These are phyloP conservation scores for Pyrrhoderma noxium DNA, from an alignment of 1,284 basidiomycete genomes.

Conservation along the genomic window DNA sequence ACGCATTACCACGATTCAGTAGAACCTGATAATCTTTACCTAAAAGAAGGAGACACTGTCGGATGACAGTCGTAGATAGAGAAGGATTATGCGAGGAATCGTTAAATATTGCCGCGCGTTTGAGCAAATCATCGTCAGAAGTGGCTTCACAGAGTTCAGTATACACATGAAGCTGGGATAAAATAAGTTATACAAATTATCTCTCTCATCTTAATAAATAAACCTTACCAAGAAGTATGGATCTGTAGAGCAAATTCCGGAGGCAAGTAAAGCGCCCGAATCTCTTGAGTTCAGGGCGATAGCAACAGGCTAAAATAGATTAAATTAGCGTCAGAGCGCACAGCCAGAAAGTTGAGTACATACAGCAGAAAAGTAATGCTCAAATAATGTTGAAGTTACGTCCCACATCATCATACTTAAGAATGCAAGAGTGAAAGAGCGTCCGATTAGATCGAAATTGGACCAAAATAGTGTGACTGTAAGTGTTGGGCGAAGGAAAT, in stretches of 20 bases:
- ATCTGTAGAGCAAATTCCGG: conserved; percentile 22
- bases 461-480: conserved; percentile 41
- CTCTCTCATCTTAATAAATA: not conserved
- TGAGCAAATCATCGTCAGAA: conserved; percentile 31
- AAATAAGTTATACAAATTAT: not conserved
- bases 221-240: conserved; percentile 26
- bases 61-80: conserved; percentile 54
- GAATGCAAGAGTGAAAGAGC: conserved; percentile 43
- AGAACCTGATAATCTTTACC: conserved; percentile 60
- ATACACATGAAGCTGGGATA: conserved; percentile 26
- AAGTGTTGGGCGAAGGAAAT: conserved; percentile 54
- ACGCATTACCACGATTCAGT: conserved; percentile 42
- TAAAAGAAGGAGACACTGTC: conserved; percentile 52
- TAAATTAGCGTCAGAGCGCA: not conserved
- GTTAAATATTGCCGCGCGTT: conserved; percentile 53
- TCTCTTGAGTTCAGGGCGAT: conserved; percentile 6
- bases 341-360: conserved; percentile 9
- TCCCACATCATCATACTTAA: conserved; percentile 54
- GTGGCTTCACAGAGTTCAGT: conserved; percentile 26
- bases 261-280: conserved; percentile 5
- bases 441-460: conserved; percentile 38
- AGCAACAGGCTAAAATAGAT: conserved; percentile 5
- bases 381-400: conserved; percentile 50
- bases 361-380: conserved; percentile 43
- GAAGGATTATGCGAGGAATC: conserved; percentile 63